Conservation (phyloP, 2,329 filamentous ascomycete genomes). For the Penicillium sp. region DNA sequence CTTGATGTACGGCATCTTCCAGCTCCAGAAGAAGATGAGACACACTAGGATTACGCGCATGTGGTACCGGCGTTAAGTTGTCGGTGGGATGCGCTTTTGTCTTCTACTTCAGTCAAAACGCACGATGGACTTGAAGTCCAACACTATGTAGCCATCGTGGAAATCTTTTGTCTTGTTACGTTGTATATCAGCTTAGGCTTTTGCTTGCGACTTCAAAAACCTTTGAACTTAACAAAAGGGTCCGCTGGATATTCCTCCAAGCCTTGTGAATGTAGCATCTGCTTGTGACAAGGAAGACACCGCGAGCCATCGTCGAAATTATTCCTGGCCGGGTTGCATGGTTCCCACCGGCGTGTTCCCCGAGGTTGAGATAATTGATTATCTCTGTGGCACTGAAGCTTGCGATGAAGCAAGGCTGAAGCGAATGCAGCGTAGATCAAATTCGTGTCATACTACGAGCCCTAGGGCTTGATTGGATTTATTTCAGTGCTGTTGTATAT, state of each 20-base stretch:
- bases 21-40: slow-evolving; percentile 77
- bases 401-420: background rate
- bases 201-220: background rate
- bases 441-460: background rate
- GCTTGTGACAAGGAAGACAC: background rate
- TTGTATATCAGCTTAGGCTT: slow-evolving; percentile 23
- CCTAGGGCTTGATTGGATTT: background rate
- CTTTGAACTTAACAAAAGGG: background rate
- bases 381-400: background rate
- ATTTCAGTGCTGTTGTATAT: background rate
- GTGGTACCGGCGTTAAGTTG: slow-evolving; percentile 54
- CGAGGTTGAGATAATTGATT: no score
- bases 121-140: slow-evolving; percentile 19
- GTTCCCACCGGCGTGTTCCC: background rate
- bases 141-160: slow-evolving; percentile 16
- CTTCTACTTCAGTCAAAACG: slow-evolving; percentile 9
- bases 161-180: slow-evolving; percentile 22
- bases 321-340: background rate
- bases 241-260: background rate
- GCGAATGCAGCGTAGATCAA: background rate
- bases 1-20: slow-evolving; percentile 67
- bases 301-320: background rate
- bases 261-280: background rate
- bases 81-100: slow-evolving; percentile 7
- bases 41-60: slow-evolving; percentile 55